Evolutionary conservation across 129 eudicot genomes (phyloP), one percentile per base, ranked within the genome.

Genomic region (Tagetes erecta): DNA sequence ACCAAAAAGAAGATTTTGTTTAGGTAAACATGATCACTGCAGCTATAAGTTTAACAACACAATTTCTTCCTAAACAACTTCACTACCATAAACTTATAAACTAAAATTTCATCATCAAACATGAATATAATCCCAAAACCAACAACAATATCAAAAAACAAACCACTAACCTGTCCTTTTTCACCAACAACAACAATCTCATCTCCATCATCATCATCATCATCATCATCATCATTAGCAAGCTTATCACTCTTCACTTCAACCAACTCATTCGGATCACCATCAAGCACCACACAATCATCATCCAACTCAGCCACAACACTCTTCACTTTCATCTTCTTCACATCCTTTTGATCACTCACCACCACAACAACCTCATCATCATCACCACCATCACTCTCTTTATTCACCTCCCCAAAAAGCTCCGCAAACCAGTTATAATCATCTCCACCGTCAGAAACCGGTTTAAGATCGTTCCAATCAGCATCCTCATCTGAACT

Each of bases 281-380:
- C 78, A 53, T 94, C 97, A 85, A 94, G 83, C 69, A 94, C 74
- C 72, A 91, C 91, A 83, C 99, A 94, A 35, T 92, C 98, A 76
- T 90, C 98, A 70, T 90, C 96, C 66, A 46, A 71, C 5, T 81
- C 89, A 47, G 55, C 63, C 13, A 64, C 11, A 37, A 20, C 52
- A 46, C 68, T 34, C 70, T 82, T 75, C 34, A 68, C 33, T 51
- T 71, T 84, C 60, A 41, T 27, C 59, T 85, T 87, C 72, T 71
- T 78, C 33, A 41, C 42, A 0, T 82, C 71, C 35, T 84, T 87
- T 37, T 46, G 77, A 42, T 85, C 91, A 64, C 83, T 62, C 13
- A 89, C 85, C 42, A 70, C 45, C 77, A 50, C 72, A 44, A 50
- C 72, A 44, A 89, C 76, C 39, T 78, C 87, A 10, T 80, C 88